Evolutionary conservation across 805 yeast species (phyloP).

Genomic region (Wickerhamiella cacticola): DNA sequence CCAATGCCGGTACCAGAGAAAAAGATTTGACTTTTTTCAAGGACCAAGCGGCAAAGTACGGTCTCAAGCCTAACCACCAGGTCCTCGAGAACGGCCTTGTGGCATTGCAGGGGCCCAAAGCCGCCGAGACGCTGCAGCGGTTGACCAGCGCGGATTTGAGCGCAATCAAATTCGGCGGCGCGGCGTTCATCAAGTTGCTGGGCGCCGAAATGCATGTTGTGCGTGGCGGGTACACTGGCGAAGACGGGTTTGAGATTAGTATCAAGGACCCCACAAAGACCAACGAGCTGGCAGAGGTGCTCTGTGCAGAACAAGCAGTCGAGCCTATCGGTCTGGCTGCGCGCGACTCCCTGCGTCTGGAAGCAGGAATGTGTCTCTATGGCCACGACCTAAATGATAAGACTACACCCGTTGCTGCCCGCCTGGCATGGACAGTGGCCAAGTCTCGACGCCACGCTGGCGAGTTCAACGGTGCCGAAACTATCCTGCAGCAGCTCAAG

Average conservation of each 20-base stretch:
- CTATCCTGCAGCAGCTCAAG: slow-evolving; percentile 56
- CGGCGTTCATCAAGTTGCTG: slow-evolving; percentile 37
- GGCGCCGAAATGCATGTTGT: slow-evolving; percentile 56
- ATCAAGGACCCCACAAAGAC: slow-evolving; percentile 46
- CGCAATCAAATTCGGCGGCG: slow-evolving; percentile 62
- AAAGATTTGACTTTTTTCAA: slow-evolving; percentile 60
- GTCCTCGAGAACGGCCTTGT: slow-evolving; percentile 61
- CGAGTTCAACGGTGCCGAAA: slow-evolving; percentile 64
- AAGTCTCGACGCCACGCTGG: slow-evolving; percentile 53
- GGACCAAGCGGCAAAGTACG: slow-evolving; percentile 35
- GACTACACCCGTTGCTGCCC: slow-evolving; percentile 78
- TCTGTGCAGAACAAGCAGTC: slow-evolving; percentile 43
- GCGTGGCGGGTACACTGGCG: slow-evolving; percentile 96
- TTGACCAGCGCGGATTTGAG: slow-evolving; percentile 48
- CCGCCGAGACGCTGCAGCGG: slow-evolving; percentile 54
- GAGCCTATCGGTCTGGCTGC: slow-evolving; percentile 96
- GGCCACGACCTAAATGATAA: slow-evolving; percentile 80
- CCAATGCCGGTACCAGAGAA: slow-evolving; percentile 90
- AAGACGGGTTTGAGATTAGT: slow-evolving; percentile 92
- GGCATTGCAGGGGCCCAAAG: slow-evolving; percentile 89
- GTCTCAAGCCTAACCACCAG: slow-evolving; percentile 29
- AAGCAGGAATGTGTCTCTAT: slow-evolving; percentile 97
- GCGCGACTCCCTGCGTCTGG: slow-evolving; percentile 85
- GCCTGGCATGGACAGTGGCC: slow-evolving; percentile 81
- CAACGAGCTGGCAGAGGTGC: slow-evolving; percentile 45